Conservation (phyloP, 2,329 filamentous ascomycete genomes). For the Sporothrix protearum region DNA sequence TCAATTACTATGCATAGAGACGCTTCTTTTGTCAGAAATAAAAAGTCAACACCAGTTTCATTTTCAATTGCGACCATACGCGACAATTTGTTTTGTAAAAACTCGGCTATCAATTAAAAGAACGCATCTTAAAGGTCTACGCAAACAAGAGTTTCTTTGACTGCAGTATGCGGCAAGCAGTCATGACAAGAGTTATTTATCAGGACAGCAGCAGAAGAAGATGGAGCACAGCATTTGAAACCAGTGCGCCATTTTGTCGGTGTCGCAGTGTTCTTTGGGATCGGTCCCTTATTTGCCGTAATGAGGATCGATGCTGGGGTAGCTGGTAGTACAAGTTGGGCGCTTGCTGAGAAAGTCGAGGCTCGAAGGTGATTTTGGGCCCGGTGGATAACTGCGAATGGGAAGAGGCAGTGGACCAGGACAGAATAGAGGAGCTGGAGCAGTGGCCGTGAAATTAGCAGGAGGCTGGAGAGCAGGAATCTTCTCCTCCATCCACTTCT, state of each 20-base stretch:
- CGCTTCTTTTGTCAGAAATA: no score
- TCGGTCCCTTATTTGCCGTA: not conserved
- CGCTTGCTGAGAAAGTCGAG: not conserved
- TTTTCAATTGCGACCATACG: no score
- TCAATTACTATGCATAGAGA: no score
- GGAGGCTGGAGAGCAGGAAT: no score
- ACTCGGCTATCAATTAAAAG: not conserved
- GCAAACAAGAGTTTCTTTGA: not conserved
- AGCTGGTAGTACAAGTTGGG: not conserved
- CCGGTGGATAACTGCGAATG: not conserved
- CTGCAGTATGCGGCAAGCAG: not conserved
- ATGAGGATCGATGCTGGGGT: not conserved
- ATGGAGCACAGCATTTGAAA: not conserved
- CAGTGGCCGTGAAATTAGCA: no score
- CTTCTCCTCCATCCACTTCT: no score
- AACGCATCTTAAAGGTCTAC: not conserved
- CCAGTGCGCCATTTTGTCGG: not conserved
- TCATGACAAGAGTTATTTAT: not conserved
- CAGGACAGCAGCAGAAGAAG: not conserved
- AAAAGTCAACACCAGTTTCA: no score
- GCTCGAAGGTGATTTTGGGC: not conserved
- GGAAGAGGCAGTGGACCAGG: no score
- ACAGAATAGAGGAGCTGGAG: no score
- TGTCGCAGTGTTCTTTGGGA: not conserved
- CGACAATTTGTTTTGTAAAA: no score